These are phyloP conservation scores for Fennellomyces sp. DNA, from an alignment of 371 early-diverging fungal genomes.

Conservation along the genomic window DNA sequence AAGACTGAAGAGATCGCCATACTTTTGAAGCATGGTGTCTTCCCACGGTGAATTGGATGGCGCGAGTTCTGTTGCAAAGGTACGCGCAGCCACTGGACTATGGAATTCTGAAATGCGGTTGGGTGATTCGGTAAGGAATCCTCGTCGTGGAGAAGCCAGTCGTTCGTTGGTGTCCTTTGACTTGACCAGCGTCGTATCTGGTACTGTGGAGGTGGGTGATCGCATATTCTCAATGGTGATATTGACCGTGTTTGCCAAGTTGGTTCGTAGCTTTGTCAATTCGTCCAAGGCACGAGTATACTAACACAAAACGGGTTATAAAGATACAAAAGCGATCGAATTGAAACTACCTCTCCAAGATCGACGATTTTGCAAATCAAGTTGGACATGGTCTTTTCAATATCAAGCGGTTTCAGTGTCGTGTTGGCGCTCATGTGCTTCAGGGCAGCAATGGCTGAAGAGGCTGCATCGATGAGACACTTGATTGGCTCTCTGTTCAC, in stretches of 20 bases:
- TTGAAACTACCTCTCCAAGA: constrained; percentile 37
- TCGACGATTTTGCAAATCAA: constrained; percentile 48
- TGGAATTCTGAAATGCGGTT: constrained; percentile 1
- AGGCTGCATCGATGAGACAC: constrained; percentile 42
- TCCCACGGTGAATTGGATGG: constrained; percentile 19
- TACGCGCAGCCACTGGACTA: not conserved
- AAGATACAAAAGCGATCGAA: not conserved
- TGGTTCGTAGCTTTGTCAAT: constrained; percentile 24
- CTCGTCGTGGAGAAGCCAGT: constrained; percentile 9
- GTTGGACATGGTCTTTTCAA: constrained; percentile 49
- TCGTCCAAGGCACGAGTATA: constrained; percentile 46
- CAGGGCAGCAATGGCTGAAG: constrained; percentile 36
- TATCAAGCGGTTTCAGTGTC: constrained; percentile 35
- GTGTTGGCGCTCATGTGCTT: constrained; percentile 38
- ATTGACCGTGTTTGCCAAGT: constrained; percentile 15
- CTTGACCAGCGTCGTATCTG: not conserved
- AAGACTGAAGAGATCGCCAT: constrained; percentile 33
- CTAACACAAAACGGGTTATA: constrained; percentile 26
- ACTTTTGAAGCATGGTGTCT: constrained; percentile 27
- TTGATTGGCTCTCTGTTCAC: constrained; percentile 19
- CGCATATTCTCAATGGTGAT: not conserved
- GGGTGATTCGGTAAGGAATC: constrained; percentile 11
- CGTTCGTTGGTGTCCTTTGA: not conserved
- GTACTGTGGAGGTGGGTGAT: not conserved
- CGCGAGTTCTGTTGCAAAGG: not conserved